These are phyloP conservation scores for Jatropha multifida DNA, from an alignment of 441 rosid genomes.

Conservation along the genomic window DNA sequence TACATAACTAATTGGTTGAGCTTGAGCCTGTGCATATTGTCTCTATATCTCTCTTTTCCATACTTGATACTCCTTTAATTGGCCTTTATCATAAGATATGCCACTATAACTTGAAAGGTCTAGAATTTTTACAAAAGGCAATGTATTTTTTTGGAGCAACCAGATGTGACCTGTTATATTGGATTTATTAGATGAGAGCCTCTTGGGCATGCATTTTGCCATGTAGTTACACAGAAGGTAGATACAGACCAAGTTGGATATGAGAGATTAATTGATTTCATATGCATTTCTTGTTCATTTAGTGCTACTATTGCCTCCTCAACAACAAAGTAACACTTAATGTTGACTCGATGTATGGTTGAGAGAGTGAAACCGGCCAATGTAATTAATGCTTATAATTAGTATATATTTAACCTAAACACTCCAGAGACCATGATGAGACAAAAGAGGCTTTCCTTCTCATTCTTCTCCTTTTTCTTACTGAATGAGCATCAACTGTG, in stretches of 20 bases:
- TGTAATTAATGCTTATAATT: neutral
- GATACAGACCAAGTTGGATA: neutral
- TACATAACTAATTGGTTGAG: no score
- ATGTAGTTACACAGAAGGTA: neutral
- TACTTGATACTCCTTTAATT: neutral
- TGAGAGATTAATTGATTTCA: slow-evolving; percentile 3
- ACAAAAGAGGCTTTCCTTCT: neutral
- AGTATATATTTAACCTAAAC: neutral
- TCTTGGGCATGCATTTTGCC: neutral
- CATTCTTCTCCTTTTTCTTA: neutral
- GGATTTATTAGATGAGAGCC: neutral
- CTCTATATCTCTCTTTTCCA: neutral
- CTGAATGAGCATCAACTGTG: neutral
- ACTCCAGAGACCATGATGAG: neutral
- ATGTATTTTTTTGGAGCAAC: neutral
- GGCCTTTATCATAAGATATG: neutral
- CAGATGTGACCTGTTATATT: neutral
- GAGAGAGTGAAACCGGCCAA: neutral
- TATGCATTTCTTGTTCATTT: neutral
- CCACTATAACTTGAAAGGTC: neutral
- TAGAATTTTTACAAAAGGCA: neutral
- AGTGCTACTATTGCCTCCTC: neutral
- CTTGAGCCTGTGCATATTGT: neutral
- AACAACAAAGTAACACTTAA: neutral
- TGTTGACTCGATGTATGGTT: neutral